phyloP scores from a whole-genome alignment of 129 eudicot genomes.

The Chrysanthemum seticuspe region DNA sequence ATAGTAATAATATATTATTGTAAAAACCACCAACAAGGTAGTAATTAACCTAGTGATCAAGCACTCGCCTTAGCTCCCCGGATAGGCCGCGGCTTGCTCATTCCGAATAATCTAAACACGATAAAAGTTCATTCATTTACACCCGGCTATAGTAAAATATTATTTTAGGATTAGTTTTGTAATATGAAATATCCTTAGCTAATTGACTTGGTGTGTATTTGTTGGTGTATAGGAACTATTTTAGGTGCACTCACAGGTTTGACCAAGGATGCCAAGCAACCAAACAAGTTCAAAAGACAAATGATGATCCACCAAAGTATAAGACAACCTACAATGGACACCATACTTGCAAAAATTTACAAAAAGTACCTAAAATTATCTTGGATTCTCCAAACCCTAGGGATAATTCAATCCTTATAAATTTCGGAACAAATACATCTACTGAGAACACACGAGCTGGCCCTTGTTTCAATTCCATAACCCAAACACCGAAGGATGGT shows the following conservation, averaged over 20 bases:
- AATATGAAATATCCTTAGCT: not conserved
- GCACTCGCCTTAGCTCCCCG: too few species aligned
- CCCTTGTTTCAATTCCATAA: slow-evolving; percentile 3
- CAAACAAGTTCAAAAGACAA: slow-evolving; percentile 49
- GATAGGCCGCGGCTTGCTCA: too few species aligned
- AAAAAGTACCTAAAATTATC: slow-evolving; percentile 27
- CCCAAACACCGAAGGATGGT: too few species aligned
- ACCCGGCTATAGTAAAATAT: too few species aligned
- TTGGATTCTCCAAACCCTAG: slow-evolving; percentile 18
- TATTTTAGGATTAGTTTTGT: too few species aligned
- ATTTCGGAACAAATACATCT: slow-evolving; percentile 20
- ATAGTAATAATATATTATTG: too few species aligned
- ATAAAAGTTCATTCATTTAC: too few species aligned
- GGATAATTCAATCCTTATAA: slow-evolving; percentile 39
- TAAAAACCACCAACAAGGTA: too few species aligned
- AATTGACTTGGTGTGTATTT: too few species aligned
- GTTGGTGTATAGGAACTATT: slow-evolving; percentile 47
- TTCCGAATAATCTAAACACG: too few species aligned
- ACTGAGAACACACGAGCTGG: not conserved
- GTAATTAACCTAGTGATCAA: too few species aligned
- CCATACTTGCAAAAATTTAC: slow-evolving; percentile 43
- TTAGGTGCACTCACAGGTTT: slow-evolving; percentile 57
- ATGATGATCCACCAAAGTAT: slow-evolving; percentile 40
- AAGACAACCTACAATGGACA: slow-evolving; percentile 39
- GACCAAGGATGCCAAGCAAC: slow-evolving; percentile 59